These are phyloP conservation scores for Russula earlei DNA, from an alignment of 768 basidiomycete genomes.

Conservation along the genomic window DNA sequence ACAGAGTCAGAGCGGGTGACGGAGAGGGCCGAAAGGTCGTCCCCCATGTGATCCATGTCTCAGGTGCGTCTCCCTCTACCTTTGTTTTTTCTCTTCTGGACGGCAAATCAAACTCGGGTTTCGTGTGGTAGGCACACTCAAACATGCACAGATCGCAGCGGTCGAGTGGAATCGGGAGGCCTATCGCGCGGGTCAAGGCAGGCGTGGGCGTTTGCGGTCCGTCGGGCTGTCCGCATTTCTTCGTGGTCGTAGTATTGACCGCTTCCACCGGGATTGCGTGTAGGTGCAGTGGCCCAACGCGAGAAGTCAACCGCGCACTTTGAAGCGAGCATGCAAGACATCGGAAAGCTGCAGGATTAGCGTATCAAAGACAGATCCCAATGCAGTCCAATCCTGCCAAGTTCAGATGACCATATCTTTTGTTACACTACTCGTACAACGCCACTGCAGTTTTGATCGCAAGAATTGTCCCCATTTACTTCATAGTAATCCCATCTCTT, in stretches of 20 bases:
- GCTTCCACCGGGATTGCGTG: not conserved
- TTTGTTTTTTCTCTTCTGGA: not conserved
- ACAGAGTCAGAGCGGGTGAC: slow-evolving; percentile 41
- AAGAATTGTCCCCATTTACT: too few relatives aligned
- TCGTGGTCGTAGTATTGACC: not conserved
- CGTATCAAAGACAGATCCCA: too few relatives aligned
- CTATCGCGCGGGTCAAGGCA: slow-evolving; percentile 51
- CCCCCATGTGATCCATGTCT: slow-evolving; percentile 72
- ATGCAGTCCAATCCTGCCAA: too few relatives aligned
- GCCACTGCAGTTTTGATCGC: too few relatives aligned
- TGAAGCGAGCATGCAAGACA: slow-evolving; percentile 2
- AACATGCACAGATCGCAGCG: slow-evolving; percentile 71
- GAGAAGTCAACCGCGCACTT: not conserved
- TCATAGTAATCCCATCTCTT: too few relatives aligned
- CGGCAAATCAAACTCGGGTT: not conserved
- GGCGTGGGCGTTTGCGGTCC: not conserved
- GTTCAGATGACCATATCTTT: too few relatives aligned
- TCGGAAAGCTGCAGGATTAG: not conserved
- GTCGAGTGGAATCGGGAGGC: slow-evolving; percentile 64
- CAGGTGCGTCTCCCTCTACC: slow-evolving; percentile 42
- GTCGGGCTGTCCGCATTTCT: not conserved
- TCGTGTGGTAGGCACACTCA: slow-evolving; percentile 63
- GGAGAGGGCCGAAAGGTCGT: slow-evolving; percentile 34
- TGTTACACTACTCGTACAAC: too few relatives aligned
- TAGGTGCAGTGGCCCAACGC: not conserved